These are phyloP conservation scores for Phytophthora citrophthora DNA, from an alignment of 352 stramenopile species.

Conservation along the genomic window DNA sequence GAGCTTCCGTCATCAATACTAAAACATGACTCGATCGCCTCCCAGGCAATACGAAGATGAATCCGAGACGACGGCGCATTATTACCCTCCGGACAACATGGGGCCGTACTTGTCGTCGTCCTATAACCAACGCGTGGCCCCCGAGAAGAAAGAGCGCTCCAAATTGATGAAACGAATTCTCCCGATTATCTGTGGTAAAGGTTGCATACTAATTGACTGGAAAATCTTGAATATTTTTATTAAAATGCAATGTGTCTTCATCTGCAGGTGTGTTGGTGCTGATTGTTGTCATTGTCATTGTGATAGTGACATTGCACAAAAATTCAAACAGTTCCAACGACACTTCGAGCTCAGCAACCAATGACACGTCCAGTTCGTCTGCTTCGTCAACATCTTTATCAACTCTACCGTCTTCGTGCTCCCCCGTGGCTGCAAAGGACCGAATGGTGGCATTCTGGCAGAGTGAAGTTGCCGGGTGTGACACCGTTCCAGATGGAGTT, in stretches of 20 bases:
- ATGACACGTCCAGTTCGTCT: constrained; percentile 19
- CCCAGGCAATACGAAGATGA: constrained; percentile 29
- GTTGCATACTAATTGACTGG: neutral
- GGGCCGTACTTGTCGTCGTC: constrained; percentile 36
- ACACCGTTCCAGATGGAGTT: constrained; percentile 70
- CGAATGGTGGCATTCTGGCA: constrained; percentile 84
- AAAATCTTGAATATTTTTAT: neutral
- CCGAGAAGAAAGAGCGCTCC: constrained; percentile 30
- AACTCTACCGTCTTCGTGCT: constrained; percentile 22
- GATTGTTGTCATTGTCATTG: constrained; percentile 45
- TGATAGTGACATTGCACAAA: constrained; percentile 38
- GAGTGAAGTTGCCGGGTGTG: constrained; percentile 74
- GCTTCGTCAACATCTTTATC: constrained; percentile 1
- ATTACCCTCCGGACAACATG: constrained; percentile 39
- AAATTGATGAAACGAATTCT: constrained; percentile 26
- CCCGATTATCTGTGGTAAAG: constrained; percentile 34
- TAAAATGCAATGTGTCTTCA: neutral
- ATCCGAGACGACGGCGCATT: constrained; percentile 31
- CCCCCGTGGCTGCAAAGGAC: constrained; percentile 46
- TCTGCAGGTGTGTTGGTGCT: constrained; percentile 34
- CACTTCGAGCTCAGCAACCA: neutral
- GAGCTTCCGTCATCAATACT: constrained; percentile 11
- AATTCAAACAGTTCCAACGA: constrained; percentile 26
- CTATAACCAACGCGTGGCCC: constrained; percentile 24
- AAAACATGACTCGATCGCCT: constrained; percentile 31